A percentile compares a stretch with the other conserved stretches of the same genome.
Conservation (phyloP, 805 yeast genomes). For the Ogataea kodamae region DNA sequence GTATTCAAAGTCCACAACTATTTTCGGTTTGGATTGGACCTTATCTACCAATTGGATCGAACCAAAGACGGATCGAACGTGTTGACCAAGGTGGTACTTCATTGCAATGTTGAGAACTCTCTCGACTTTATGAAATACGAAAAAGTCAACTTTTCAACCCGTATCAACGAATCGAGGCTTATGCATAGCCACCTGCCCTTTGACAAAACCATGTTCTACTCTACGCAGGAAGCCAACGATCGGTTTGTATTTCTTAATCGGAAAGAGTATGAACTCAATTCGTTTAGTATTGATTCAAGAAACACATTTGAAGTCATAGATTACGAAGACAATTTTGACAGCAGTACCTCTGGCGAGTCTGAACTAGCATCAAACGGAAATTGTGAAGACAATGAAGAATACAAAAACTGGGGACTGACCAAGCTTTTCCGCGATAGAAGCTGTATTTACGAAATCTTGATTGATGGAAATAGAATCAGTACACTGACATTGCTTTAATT, state of each 20-base stretch:
- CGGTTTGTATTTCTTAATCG: conserved; percentile 33
- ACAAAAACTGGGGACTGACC: conserved; percentile 35
- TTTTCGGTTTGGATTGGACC: conserved; percentile 51
- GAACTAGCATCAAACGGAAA: conserved; percentile 1
- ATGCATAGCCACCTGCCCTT: conserved; percentile 4
- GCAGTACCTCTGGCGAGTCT: conserved; percentile 8
- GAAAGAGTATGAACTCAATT: conserved; percentile 32
- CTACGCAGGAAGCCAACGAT: conserved; percentile 7
- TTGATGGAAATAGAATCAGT: conserved; percentile 28
- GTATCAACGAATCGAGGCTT: not conserved
- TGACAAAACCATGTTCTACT: conserved; percentile 1
- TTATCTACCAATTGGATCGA: conserved; percentile 41
- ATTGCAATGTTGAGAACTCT: conserved; percentile 51
- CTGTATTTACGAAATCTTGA: conserved; percentile 32
- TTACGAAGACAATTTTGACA: conserved; percentile 25
- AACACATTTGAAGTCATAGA: conserved; percentile 30
- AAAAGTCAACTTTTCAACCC: conserved; percentile 36
- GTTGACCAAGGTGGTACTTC: conserved; percentile 46
- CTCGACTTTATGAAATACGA: conserved; percentile 54
- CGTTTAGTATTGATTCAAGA: conserved; percentile 17
- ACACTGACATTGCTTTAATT: conserved; percentile 27
- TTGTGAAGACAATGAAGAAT: conserved; percentile 18
- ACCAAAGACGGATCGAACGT: conserved; percentile 30
- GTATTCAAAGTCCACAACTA: conserved; percentile 49
- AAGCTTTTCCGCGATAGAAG: conserved; percentile 27